Base-by-base conservation (phyloP, 768 basidiomycete genomes). In the Cystobasidiopsis lactophilus region DNA sequence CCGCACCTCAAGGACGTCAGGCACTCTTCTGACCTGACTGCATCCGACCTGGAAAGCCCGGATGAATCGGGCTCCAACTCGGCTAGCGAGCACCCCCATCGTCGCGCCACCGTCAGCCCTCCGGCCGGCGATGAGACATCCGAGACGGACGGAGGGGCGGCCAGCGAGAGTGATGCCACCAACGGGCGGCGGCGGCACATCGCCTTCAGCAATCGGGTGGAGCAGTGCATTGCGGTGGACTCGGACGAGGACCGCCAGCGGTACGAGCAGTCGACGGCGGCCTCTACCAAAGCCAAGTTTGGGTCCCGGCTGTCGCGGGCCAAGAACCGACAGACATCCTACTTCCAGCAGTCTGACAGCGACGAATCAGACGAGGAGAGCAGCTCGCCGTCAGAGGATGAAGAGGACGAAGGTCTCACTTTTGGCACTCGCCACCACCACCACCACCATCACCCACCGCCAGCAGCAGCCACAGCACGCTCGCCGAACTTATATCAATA, bases 171-270 rank as follows among this genome's bases (percentile, higher is more conserved):
- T 16, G 33, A 35, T 7, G 9, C 7, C 9, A 16, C 33, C 9
- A 16, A 35, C 16, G 33, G 33, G 9, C 52, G 55, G 45, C 55
- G 59, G 13, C 79, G 79, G 58, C 91, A 95, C 66, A 96, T 98
- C 69, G 80, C 75, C 60, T 98, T 98, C 74, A 96, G 95, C 67
- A 91, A 89, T 0, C 93, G 89, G 64, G 91, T 98, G 35, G 83
- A 93, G 66, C 91, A 95, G 65, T 86, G 77, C 63, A 91, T 98
- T 57, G 68, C 69, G 4, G 59, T 71, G 43, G 69, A 71, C 57
- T 66, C 68, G 31, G 65, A 67, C 3, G 63, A 62, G 35, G 64
- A 61, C 19, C 57, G 51, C 16, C 31, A 49, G 39, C 49, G 50
- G 5, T 53, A 58, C 44, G 45, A 50, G 23, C 39, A 50, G 10